Evolutionary conservation across 2,329 filamentous ascomycete species (phyloP).

Genomic region (Alternaria gaisen): DNA sequence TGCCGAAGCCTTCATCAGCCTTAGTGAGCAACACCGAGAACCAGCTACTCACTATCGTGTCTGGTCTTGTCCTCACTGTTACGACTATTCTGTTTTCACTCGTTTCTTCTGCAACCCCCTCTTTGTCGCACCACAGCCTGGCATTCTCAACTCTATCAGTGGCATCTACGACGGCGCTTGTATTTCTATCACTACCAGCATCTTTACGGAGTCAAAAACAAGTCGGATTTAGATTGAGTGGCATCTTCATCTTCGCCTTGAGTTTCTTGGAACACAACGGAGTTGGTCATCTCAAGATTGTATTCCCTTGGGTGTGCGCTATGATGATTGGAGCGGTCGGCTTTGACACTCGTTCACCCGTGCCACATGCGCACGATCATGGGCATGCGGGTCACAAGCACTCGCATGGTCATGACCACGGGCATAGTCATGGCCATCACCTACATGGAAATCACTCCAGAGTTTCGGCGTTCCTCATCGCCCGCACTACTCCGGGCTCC

Average conservation of each 20-base stretch:
- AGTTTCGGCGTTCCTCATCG: constrained; percentile 78
- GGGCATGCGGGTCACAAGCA: constrained; percentile 45
- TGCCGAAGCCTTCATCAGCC: constrained; percentile 46
- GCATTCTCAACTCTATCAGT: constrained; percentile 54
- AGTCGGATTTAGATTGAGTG: constrained; percentile 43
- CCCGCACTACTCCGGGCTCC: constrained; percentile 73
- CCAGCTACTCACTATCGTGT: constrained; percentile 53
- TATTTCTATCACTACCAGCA: constrained; percentile 54
- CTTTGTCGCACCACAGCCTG: constrained; percentile 44
- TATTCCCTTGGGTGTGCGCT: constrained; percentile 35
- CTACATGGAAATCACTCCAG: constrained; percentile 65
- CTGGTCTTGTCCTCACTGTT: constrained; percentile 50
- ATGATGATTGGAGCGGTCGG: constrained; percentile 51
- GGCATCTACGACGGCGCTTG: constrained; percentile 53
- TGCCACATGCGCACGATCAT: constrained; percentile 39
- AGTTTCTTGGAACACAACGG: constrained; percentile 35
- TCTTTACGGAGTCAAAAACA: constrained; percentile 52
- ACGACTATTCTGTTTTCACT: constrained; percentile 50
- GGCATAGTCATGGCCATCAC: constrained; percentile 44
- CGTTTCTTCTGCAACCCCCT: constrained; percentile 42
- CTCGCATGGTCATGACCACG: constrained; percentile 28
- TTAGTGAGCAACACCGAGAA: constrained; percentile 53
- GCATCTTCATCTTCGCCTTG: constrained; percentile 33
- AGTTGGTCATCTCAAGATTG: constrained; percentile 23
- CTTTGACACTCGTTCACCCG: constrained; percentile 50